Evolutionary conservation across 148 eudicot species (phyloP).

Genomic region (Vaccinium myrtillus): DNA sequence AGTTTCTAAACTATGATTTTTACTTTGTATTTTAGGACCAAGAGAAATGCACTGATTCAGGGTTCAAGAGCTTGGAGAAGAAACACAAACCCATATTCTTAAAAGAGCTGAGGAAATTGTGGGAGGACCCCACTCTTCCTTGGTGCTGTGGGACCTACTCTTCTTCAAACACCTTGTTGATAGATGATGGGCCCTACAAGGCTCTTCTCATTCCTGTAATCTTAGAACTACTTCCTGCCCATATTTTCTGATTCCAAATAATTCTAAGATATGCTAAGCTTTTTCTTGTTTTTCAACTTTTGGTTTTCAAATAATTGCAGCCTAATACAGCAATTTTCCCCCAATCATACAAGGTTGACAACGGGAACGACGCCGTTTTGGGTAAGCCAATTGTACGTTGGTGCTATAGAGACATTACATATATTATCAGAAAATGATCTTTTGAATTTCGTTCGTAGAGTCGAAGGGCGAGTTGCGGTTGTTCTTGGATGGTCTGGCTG

Average conservation of each 20-base stretch:
- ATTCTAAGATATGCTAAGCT: neutral
- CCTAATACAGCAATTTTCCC: constrained; percentile 47
- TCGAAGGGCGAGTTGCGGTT: constrained; percentile 13
- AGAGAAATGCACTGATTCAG: constrained; percentile 34
- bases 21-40: constrained; percentile 21
- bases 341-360: constrained; percentile 16
- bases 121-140: constrained; percentile 19
- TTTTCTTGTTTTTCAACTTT: neutral
- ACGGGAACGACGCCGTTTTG: constrained; percentile 24
- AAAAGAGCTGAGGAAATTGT: constrained; percentile 36
- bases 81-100: constrained; percentile 40
- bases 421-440: neutral
- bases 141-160: constrained; percentile 14
- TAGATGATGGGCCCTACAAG: constrained; percentile 43
- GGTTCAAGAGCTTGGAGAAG: constrained; percentile 31
- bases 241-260: neutral
- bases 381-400: constrained; percentile 18
- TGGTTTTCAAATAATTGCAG: constrained; percentile 24
- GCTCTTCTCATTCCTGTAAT: constrained; percentile 45
- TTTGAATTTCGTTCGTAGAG: neutral
- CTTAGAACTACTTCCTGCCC: too few relatives aligned
- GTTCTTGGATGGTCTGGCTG: constrained; percentile 17
- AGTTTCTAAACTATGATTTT: neutral
- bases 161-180: constrained; percentile 37
- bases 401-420: neutral